A percentile compares a stretch with the other conserved stretches of the same genome.
Conservation (phyloP, 2,329 filamentous ascomycete genomes). For the Clarireedia hainanense region DNA sequence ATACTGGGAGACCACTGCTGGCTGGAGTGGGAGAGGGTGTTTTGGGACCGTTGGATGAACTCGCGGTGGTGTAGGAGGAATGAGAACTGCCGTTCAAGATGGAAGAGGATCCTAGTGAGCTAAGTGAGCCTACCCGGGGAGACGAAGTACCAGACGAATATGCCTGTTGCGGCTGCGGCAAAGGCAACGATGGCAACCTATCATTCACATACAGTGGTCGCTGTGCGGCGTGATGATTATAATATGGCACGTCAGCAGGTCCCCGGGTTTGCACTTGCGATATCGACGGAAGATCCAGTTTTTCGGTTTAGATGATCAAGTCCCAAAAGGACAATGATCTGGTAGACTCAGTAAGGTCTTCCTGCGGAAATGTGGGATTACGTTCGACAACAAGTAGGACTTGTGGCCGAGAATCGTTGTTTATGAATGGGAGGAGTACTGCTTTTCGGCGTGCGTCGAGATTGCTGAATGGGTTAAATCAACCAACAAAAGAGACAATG, state of each 20-base stretch:
- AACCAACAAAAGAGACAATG: conserved; percentile 3
- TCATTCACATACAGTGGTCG: conserved; percentile 62
- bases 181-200: conserved; percentile 62
- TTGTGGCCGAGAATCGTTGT: conserved; percentile 2
- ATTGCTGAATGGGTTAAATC: conserved; percentile 6
- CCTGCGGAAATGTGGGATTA: conserved; percentile 4
- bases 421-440: neutral
- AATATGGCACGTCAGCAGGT: conserved; percentile 62
- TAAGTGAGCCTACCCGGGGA: conserved; percentile 64
- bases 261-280: conserved; percentile 76
- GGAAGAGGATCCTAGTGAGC: conserved; percentile 51
- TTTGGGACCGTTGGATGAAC: conserved; percentile 56
- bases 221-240: conserved; percentile 58
- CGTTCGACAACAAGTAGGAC: conserved; percentile 7
- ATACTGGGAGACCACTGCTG: conserved; percentile 36
- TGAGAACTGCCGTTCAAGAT: conserved; percentile 45
- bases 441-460: neutral
- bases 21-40: conserved; percentile 65
- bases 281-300: conserved; percentile 89
- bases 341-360: conserved; percentile 22
- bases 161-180: conserved; percentile 54
- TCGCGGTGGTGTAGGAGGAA: conserved; percentile 45
- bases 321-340: conserved; percentile 25
- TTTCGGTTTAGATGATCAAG: conserved; percentile 55
- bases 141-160: conserved; percentile 66